A percentile compares a stretch with the other conserved stretches of the same genome.
phyloP scores from a whole-genome alignment of 345 rosid genomes.

The Hypericum androsaemum region DNA sequence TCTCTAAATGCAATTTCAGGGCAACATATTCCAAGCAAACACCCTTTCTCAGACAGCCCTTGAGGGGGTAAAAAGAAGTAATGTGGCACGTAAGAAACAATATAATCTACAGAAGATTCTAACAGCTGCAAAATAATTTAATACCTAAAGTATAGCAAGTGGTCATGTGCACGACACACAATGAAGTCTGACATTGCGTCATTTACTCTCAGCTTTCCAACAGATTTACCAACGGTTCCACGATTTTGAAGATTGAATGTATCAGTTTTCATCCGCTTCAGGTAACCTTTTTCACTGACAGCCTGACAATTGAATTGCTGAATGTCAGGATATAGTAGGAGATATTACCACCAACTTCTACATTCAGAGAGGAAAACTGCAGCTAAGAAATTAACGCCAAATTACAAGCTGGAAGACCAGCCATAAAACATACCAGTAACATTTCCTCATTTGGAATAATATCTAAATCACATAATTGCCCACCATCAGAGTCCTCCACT shows the following conservation, averaged over 20 bases:
- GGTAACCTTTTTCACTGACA: constrained; percentile 88
- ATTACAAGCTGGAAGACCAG: not conserved
- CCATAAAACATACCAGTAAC: constrained; percentile 47
- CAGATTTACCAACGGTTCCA: constrained; percentile 94
- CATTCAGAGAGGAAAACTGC: not conserved
- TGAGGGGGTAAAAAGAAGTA: not conserved
- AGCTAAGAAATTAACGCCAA: not conserved
- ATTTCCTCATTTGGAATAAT: constrained; percentile 93
- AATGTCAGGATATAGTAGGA: constrained; percentile 5
- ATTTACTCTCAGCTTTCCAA: constrained; percentile 78
- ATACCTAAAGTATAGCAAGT: constrained; percentile 86
- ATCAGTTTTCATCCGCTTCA: constrained; percentile 83
- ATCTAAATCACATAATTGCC: constrained; percentile 84
- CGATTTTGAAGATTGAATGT: constrained; percentile 91
- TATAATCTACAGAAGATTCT: not conserved
- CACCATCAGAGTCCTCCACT: constrained; percentile 73
- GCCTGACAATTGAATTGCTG: constrained; percentile 48
- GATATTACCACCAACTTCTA: not conserved
- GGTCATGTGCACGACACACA: constrained; percentile 89
- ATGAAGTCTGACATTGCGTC: constrained; percentile 92
- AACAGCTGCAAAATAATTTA: not conserved
- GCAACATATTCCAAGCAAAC: too few species aligned
- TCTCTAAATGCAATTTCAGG: too few species aligned
- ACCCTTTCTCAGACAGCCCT: too few species aligned
- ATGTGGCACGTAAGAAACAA: not conserved